Evolutionary conservation across 1,284 basidiomycete genomes (phyloP), one percentile per base, ranked within the genome.

Genomic region (Cutaneotrichosporon mucoides): DNA sequence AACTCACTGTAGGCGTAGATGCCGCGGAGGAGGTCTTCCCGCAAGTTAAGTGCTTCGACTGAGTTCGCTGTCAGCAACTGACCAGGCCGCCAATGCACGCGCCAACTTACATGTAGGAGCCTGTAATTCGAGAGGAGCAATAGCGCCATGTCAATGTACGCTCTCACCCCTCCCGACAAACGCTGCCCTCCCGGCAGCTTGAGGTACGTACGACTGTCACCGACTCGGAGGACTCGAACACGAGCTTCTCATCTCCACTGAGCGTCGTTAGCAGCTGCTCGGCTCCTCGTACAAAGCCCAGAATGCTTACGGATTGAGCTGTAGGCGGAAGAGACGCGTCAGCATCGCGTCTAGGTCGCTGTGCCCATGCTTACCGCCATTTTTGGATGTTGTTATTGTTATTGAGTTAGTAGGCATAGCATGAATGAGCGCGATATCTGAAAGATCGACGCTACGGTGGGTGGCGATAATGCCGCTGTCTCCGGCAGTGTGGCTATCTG

Each of bases 1-100:
- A 43, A 84, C 90, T 67, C 67, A 96, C 94, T 96, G 83, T 99
- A 99, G 54, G 95, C 96, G 77, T 99, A 99, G 79, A 99, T 93
- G 68, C 96, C 96, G 63, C 96, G 88, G 53, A 98, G 80, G 46
- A 99, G 85, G 77, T 98, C 93, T 77, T 95, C 92, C 81, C 98
- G 97, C 71, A 99, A 79, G 64, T 87, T 88, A 61, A 98, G 87
- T 80, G 94, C 90, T 78, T 97, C 94, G 78, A 94, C 93, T 57
- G 87, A 47, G 60, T 59, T 16, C 89, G 48, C 87, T 36, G 62
- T 66, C 59, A 64, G 66, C 55, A 41, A 8, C 10, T n/a, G 40
- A 24, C 24, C 24, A 3, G 3, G 24, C 24, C 2, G 2, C 24
- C 24, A 3, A 24, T 24, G n/a, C 24, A 24, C 24, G 24, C 24